Evolutionary conservation across 768 basidiomycete species (phyloP).

Genomic region (Boletus subcaerulescens): DNA sequence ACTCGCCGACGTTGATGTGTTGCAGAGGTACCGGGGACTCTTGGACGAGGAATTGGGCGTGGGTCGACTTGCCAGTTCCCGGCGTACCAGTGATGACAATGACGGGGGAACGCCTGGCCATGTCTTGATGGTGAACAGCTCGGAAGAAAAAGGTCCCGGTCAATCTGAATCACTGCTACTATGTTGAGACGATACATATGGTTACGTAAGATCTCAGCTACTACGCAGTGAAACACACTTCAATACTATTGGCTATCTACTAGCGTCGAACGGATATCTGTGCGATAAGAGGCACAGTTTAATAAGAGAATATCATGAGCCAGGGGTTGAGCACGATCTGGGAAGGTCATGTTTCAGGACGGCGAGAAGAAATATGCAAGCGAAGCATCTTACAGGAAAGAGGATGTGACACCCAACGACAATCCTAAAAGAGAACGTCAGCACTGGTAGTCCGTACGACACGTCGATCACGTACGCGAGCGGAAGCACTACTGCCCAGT

Average conservation of each 20-base stretch:
- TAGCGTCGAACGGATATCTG: not conserved
- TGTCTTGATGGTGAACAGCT: not conserved
- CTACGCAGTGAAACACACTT: too few relatives aligned
- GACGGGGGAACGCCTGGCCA: constrained; percentile 46
- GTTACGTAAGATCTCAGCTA: constrained; percentile 2
- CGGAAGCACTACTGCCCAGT: constrained; percentile 76
- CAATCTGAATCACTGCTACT: not conserved
- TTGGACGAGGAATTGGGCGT: constrained; percentile 77
- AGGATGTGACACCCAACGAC: constrained; percentile 66
- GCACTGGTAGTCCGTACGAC: not conserved
- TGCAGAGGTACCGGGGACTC: constrained; percentile 66
- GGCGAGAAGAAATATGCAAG: constrained; percentile 24
- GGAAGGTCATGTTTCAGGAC: constrained; percentile 16
- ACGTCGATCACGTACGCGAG: constrained; percentile 43
- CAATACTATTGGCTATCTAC: not conserved
- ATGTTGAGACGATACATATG: too few relatives aligned
- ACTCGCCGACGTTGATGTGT: constrained; percentile 89
- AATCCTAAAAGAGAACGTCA: constrained; percentile 26
- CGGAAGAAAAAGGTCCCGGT: not conserved
- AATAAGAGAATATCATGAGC: constrained; percentile 79
- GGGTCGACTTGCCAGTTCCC: constrained; percentile 95
- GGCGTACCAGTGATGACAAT: constrained; percentile 90
- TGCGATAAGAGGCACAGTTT: not conserved
- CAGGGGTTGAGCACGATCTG: constrained; percentile 84
- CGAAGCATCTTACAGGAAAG: constrained; percentile 59